Base-by-base conservation (phyloP, 2,329 filamentous ascomycete species). In the Chaetomium strumarium region DNA sequence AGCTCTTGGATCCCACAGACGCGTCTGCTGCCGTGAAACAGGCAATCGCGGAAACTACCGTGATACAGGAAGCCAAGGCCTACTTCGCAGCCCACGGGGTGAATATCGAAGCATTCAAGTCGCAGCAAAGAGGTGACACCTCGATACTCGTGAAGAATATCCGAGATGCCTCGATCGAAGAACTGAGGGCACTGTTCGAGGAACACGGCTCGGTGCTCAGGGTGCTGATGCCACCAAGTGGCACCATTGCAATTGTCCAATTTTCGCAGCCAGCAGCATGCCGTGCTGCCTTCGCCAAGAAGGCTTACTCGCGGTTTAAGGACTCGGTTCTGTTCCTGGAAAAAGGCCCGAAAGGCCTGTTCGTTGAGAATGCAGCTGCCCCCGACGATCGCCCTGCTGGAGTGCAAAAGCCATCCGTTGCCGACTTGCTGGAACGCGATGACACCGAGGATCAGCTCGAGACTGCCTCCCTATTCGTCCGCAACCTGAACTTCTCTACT, bases 101-200 rank as follows among this genome's bases (percentile, higher is more conserved):
- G 19, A 90, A 97, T 68, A 76, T 99, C 43, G 85, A 96, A 58
- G 86, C 91, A 11, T 97, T 99, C 74, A 93, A 92, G 69, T 84
- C 81, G 51, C 83, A 84, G 56, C 83, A 89, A 67, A 85, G 91
- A 64, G 92, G 92, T 55, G 91, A 96, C 67, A 86, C 83, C 17
- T 83, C 86, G 39, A 91, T 99, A 45, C 73, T 99, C 48, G 87
- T 97, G 43, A 99, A 99, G 73, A 97, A 97, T 67, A 91, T 99
- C 62, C 84, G 90, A 1, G 91, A 86, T 65, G 91, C 90, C 24
- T 86, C 83, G 45, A 73, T 81, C 47, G 86, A 90, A 51, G 90
- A 96, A 66, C 72, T 97, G 37, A 82, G 84, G 61, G 84, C 81
- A 54, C 72, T 95, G 55, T 93, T 96, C 64, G 88, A 92, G 65